Conservation (phyloP, 768 basidiomycete species). For the Peribolospora kevripleyi region DNA sequence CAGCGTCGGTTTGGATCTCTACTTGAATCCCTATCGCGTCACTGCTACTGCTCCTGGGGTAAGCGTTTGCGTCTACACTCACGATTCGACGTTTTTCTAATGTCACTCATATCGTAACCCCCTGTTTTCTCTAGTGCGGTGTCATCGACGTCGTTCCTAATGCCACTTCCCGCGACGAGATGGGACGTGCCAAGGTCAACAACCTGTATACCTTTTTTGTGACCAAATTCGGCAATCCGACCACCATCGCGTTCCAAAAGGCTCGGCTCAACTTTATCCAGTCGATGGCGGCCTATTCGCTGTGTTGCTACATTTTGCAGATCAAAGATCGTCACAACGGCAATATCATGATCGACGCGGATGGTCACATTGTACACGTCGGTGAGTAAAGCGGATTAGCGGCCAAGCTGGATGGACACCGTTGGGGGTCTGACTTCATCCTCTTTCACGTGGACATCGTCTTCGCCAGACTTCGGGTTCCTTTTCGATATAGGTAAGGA, state of each 20-base stretch:
- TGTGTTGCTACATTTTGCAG: conserved; percentile 90
- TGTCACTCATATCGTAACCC: background rate
- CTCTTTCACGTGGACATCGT: conserved; percentile 9
- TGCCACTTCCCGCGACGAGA: conserved; percentile 91
- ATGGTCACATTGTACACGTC: conserved; percentile 88
- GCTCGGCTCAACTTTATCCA: conserved; percentile 92
- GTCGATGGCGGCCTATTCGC: conserved; percentile 97
- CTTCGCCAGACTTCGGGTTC: conserved; percentile 64
- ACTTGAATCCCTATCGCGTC: conserved; percentile 86
- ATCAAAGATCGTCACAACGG: conserved; percentile 98
- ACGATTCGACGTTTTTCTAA: background rate
- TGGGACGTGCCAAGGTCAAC: conserved; percentile 96
- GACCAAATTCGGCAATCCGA: conserved; percentile 72
- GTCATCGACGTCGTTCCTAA: conserved; percentile 97
- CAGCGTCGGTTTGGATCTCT: conserved; percentile 61
- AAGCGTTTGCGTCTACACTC: conserved; percentile 17
- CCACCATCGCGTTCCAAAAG: conserved; percentile 68
- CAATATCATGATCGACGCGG: conserved; percentile 98
- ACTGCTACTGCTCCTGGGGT: conserved; percentile 93
- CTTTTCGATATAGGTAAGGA: conserved; percentile 89
- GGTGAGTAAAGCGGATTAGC: conserved; percentile 28
- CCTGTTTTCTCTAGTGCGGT: conserved; percentile 40
- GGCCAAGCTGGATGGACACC: background rate
- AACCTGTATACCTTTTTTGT: conserved; percentile 85
- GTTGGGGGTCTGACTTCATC: background rate